These are phyloP conservation scores for Globisporangium cylindrosporum DNA, from an alignment of 352 stramenopile species.

Conservation along the genomic window DNA sequence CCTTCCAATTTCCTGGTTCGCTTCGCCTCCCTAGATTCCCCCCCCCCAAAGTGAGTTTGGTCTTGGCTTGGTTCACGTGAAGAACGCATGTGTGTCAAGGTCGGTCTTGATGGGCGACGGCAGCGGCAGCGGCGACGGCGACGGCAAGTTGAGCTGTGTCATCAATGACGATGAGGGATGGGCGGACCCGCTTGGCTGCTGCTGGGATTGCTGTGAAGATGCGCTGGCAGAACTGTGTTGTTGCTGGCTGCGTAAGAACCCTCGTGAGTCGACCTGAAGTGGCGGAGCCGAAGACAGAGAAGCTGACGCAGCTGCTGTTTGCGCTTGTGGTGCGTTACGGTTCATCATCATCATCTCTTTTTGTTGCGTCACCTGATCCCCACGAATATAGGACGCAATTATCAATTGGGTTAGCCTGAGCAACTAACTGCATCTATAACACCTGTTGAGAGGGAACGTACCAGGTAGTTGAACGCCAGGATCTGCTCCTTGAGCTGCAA, in stretches of 20 bases:
- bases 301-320: background rate
- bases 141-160: background rate
- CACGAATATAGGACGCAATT: no score
- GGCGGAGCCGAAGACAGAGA: constrained; percentile 22
- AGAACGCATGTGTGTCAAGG: constrained; percentile 83
- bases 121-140: constrained; percentile 51
- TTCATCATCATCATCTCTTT: constrained; percentile 66
- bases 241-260: constrained; percentile 20
- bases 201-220: background rate
- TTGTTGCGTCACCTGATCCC: constrained; percentile 56
- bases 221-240: background rate
- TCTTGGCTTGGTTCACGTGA: constrained; percentile 44
- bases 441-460: constrained; percentile 21
- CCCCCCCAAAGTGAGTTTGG: no score
- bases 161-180: background rate
- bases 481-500: constrained; percentile 90
- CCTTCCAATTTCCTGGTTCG: no score
- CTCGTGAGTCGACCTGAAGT: constrained; percentile 26
- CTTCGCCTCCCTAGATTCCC: no score
- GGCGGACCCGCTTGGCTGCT: background rate
- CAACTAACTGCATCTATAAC: no score
- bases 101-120: constrained; percentile 84
- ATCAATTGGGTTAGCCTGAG: no score
- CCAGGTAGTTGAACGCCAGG: constrained; percentile 90
- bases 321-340: constrained; percentile 9